Evolutionary conservation across 108 stramenopile species (phyloP), one percentile per base, ranked within the genome.

Genomic region (Skeletonema marinoi): DNA sequence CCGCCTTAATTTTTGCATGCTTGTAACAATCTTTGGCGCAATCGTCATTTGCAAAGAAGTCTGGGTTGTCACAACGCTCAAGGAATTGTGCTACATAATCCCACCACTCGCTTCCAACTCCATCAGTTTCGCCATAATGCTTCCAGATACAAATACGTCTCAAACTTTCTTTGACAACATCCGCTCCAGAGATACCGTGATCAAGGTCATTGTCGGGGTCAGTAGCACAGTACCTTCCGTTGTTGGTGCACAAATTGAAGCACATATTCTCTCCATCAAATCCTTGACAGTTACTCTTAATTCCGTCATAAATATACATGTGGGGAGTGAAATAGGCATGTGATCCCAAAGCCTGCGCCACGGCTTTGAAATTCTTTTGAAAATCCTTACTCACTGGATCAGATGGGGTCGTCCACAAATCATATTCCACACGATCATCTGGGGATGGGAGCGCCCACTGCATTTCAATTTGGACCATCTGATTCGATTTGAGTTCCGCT

Each of bases 61-160:
- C 87, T 17, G 86, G 74, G 32, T 66, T 75, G 41, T 86, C 81
- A 69, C 94, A 96, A 10, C 86, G 81, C 14, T 80, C 50, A 35
- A 90, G 71, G 86, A 97, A 98, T 51, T 89, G 75, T 21, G 65
- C 60, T 8, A 95, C 82, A 69, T 98, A 98, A 44, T 90, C 81
- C 95, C 96, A 98, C 94, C 94, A 98, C 30, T 81, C 64, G 46
- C 63, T 58, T 31, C 98, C 98, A 41, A 98, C 68, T 39, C 98
- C 98, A 46, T 94, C 92, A 3, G 56, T 50, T 65, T 88, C 86
- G 13, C 96, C 96, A 68, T 91, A 91, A 50, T 83, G 72, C 65
- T 94, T 83, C 96, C 97, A 98, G 58, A 98, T 91, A 80, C 97
- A 98, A 33, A 91, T 78, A 16, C 95, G 92, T 62, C 96, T 88